Conservation (phyloP, 495 filamentous ascomycete species). For the Penicillium macrosclerotiorum region DNA sequence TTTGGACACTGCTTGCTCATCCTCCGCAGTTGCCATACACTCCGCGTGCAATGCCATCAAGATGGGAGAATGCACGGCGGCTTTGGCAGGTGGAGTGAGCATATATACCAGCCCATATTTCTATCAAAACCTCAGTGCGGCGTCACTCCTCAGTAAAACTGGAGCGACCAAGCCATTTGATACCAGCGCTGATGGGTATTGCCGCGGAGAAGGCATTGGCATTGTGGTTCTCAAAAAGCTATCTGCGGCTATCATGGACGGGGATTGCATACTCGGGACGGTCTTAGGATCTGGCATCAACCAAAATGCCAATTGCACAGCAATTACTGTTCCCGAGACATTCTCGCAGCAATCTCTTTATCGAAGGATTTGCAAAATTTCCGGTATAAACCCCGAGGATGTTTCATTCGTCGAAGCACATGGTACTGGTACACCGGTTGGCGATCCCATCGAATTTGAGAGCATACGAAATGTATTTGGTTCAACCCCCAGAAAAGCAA, state of each 20-base stretch:
- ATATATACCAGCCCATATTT: constrained; percentile 35
- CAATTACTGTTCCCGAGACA: constrained; percentile 68
- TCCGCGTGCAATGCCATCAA: constrained; percentile 36
- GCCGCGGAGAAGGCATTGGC: constrained; percentile 64
- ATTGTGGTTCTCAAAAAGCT: constrained; percentile 66
- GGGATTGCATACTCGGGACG: constrained; percentile 61
- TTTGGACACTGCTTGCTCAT: constrained; percentile 50
- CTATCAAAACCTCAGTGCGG: constrained; percentile 37
- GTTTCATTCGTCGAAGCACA: constrained; percentile 73
- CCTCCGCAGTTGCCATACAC: constrained; percentile 42
- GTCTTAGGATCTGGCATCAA: constrained; percentile 62
- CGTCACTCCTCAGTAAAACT: constrained; percentile 38
- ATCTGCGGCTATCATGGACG: constrained; percentile 58
- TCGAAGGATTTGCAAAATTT: constrained; percentile 50
- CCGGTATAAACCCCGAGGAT: constrained; percentile 58
- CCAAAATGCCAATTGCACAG: constrained; percentile 64
- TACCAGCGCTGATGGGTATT: constrained; percentile 69
- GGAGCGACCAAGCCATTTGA: constrained; percentile 69
- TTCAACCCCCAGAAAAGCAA: background rate
- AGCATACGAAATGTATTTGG: constrained; percentile 34
- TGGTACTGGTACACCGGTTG: constrained; percentile 43
- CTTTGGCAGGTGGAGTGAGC: constrained; percentile 44
- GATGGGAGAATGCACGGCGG: constrained; percentile 36
- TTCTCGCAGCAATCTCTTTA: constrained; percentile 61
- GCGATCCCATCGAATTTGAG: constrained; percentile 31